Percentiles rank a stretch among this genome's conserved stretches.
These are phyloP conservation scores for Hyphodiscus sp. DNA, from an alignment of 2,329 filamentous ascomycete genomes.

Conservation along the genomic window DNA sequence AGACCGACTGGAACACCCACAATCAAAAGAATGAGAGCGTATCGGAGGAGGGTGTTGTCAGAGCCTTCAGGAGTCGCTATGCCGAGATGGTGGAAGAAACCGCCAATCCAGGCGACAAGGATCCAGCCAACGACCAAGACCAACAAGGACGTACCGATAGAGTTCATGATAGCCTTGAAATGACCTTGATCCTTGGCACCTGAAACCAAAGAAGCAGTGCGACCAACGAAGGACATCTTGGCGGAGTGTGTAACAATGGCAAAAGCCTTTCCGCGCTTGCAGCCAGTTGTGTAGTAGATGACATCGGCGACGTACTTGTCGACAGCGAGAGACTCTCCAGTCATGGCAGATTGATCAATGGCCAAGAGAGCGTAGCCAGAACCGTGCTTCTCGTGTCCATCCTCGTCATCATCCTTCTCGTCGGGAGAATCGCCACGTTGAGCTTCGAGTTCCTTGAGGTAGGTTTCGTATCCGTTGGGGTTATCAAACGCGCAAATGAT, in stretches of 20 bases:
- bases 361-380: constrained; percentile 60
- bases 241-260: constrained; percentile 62
- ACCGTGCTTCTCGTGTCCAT: constrained; percentile 47
- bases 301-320: constrained; percentile 73
- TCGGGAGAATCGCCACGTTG: constrained; percentile 54
- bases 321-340: constrained; percentile 72
- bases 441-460: constrained; percentile 57
- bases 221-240: constrained; percentile 69
- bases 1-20: constrained; percentile 76
- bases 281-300: constrained; percentile 74
- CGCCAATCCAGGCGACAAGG: constrained; percentile 68
- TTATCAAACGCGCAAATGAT: constrained; percentile 68
- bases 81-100: constrained; percentile 66
- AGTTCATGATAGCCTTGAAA: constrained; percentile 81
- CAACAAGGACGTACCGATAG: constrained; percentile 66
- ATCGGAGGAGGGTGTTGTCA: constrained; percentile 60
- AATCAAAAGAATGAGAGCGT: constrained; percentile 65
- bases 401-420: constrained; percentile 52
- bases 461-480: constrained; percentile 60
- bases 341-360: constrained; percentile 74
- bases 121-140: constrained; percentile 75
- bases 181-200: constrained; percentile 70
- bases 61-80: constrained; percentile 52
- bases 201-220: constrained; percentile 67
- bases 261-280: constrained; percentile 74